phyloP scores from a whole-genome alignment of 106 monocot genomes.

The Dioscorea zingiberensis region DNA sequence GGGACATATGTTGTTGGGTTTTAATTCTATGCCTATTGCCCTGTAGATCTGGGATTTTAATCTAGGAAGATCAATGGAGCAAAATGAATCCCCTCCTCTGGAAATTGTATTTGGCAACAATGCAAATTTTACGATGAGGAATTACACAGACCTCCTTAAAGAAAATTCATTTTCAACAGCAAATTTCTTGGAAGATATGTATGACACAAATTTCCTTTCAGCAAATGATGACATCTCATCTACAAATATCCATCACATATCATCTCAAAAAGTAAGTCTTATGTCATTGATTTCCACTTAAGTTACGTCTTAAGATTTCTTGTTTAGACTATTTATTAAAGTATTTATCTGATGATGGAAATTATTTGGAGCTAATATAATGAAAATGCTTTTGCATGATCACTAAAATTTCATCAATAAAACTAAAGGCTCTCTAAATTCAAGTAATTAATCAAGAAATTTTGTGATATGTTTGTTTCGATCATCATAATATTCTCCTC shows the following conservation, averaged over 20 bases:
- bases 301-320: neutral
- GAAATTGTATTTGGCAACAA: conserved; percentile 49
- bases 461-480: too few species aligned
- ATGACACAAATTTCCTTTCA: conserved; percentile 31
- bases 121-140: conserved; percentile 58
- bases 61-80: conserved; percentile 67
- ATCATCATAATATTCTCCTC: too few species aligned
- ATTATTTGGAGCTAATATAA: neutral
- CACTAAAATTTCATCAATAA: neutral
- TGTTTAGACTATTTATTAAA: neutral
- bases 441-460: neutral
- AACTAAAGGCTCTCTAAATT: neutral
- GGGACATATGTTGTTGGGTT: neutral
- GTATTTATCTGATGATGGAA: neutral
- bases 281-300: neutral
- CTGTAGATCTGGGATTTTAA: conserved; percentile 96
- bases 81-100: conserved; percentile 34
- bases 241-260: conserved; percentile 22
- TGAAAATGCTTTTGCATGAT: neutral
- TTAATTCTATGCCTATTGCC: neutral
- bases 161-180: conserved; percentile 39
- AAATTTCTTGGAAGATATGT: conserved; percentile 43
- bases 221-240: conserved; percentile 46
- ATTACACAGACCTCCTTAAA: conserved; percentile 56
- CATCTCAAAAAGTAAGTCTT: conserved; percentile 44